Base-by-base conservation (phyloP, 768 basidiomycete genomes). In the Serendipita sp. region DNA sequence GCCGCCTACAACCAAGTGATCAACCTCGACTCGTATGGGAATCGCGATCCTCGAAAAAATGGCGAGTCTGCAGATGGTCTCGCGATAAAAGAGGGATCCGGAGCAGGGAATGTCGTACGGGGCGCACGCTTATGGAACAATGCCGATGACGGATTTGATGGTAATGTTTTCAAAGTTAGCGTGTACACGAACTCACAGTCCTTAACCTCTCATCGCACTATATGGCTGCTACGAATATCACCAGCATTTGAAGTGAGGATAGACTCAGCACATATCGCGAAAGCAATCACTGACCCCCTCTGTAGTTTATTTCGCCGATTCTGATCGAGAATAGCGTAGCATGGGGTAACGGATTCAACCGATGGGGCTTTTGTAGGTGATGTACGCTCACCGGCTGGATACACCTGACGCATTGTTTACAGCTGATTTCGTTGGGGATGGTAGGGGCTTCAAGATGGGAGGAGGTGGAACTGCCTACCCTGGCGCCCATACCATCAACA, bases 261-360 rank as follows among this genome's bases (percentile, higher is more conserved):
- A 23, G 23, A 23, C 23, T 23, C 23, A 23, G 23, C 23, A 23
- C 23, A 23, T 23, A 0, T 23, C 23, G 34, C 33, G 0, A 13
- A 40, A 13, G 3, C 2, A 63, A 11, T 3, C 13, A 15, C 13
- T 55, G 4, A 31, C 10, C 37, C 29, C 8, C n/a, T 23, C 6
- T 43, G 29, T 33, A 63, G 64, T 64, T 64, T 31, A 58, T 52
- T 11, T 64, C 64, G 5, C 64, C 64, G 18, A 64, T 64, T 44
- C 43, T 40, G 3, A 52, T 64, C 29, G 64, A 64, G 37, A 52
- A 64, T 23, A 53, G 48, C 36, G 48, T 53, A 36, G 45, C 64
- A 3, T 64, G 64, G 64, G 64, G 64, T 23, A 64, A 64, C 27
- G 64, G 64, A 3, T 64, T 64, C 64, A 64, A 64, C 43, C 53